Evolutionary conservation across 257 asterid genomes (phyloP).

Genomic region (Gentiana macrophylla): DNA sequence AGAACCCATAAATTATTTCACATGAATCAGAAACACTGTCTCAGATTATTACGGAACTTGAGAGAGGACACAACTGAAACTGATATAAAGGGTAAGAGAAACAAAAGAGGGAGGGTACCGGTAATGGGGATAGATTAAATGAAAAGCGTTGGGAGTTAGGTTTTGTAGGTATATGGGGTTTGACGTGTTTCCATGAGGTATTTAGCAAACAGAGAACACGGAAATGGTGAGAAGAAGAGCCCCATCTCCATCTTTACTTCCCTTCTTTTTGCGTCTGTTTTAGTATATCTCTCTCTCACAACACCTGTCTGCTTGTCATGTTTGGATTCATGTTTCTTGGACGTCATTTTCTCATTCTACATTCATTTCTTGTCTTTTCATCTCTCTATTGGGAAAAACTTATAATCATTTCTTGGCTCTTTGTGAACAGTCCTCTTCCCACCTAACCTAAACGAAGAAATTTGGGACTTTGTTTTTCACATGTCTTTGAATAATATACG

Average conservation of each 20-base stretch:
- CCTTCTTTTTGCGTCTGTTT: too few species aligned
- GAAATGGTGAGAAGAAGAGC: slow-evolving; percentile 74
- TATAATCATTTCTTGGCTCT: too few species aligned
- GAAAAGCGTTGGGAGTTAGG: slow-evolving; percentile 33
- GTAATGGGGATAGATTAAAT: neutral
- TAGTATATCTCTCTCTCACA: neutral
- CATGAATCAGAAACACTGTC: slow-evolving; percentile 9
- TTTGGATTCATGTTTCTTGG: too few species aligned
- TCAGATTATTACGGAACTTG: neutral
- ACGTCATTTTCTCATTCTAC: too few species aligned
- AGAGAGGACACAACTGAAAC: neutral
- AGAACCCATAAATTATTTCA: slow-evolving; percentile 21
- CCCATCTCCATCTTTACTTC: slow-evolving; percentile 10
- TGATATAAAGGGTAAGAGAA: neutral
- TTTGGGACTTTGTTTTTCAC: too few species aligned
- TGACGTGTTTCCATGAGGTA: slow-evolving; percentile 36
- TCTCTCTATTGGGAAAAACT: too few species aligned
- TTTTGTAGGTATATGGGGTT: slow-evolving; percentile 24
- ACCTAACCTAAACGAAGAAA: too few species aligned
- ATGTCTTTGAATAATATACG: too few species aligned
- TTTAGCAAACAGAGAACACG: slow-evolving; percentile 37
- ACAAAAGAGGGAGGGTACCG: neutral
- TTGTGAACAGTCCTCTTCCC: too few species aligned
- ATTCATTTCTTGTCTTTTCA: too few species aligned
- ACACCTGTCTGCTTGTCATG: neutral